A percentile compares a stretch with the other conserved stretches of the same genome.
Evolutionary conservation across 208 protist genomes (phyloP).

Genomic region (Wallacemonas sp.): DNA sequence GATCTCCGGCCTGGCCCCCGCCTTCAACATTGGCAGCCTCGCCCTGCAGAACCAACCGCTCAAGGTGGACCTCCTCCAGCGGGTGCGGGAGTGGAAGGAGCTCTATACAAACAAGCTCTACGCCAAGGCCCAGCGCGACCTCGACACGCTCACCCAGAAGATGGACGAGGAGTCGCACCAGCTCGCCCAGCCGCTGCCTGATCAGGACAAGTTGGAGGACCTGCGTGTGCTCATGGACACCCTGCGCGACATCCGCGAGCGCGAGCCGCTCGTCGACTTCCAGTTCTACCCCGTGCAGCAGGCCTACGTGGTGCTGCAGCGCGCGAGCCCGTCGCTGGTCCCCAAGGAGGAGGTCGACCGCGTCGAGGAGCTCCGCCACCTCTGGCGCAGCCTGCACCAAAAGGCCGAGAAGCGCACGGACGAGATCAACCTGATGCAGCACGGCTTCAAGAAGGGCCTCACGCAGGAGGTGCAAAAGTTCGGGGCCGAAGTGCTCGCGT

Average conservation of each 20-base stretch:
- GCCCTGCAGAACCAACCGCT: constrained; percentile 93
- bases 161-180: constrained; percentile 93
- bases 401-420: constrained; percentile 76
- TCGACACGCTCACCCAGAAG: constrained; percentile 90
- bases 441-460: constrained; percentile 93
- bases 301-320: constrained; percentile 91
- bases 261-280: constrained; percentile 93
- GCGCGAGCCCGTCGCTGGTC: constrained; percentile 85
- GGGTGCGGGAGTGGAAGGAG: constrained; percentile 94
- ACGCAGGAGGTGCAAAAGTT: constrained; percentile 95
- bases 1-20: constrained; percentile 77
- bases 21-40: constrained; percentile 93
- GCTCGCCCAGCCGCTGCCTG: constrained; percentile 90
- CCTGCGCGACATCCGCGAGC: constrained; percentile 89
- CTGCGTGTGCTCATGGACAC: constrained; percentile 94
- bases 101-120: constrained; percentile 95
- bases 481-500: constrained; percentile 89
- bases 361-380: constrained; percentile 92
- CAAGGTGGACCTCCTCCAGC: constrained; percentile 90
- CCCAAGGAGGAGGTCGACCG: constrained; percentile 96
- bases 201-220: constrained; percentile 94
- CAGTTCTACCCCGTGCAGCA: constrained; percentile 94
- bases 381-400: constrained; percentile 92
- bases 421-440: constrained; percentile 92
- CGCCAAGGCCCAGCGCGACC: constrained; percentile 83